Base-by-base conservation (phyloP, 2,329 filamentous ascomycete species). In the Fusarium sp. region DNA sequence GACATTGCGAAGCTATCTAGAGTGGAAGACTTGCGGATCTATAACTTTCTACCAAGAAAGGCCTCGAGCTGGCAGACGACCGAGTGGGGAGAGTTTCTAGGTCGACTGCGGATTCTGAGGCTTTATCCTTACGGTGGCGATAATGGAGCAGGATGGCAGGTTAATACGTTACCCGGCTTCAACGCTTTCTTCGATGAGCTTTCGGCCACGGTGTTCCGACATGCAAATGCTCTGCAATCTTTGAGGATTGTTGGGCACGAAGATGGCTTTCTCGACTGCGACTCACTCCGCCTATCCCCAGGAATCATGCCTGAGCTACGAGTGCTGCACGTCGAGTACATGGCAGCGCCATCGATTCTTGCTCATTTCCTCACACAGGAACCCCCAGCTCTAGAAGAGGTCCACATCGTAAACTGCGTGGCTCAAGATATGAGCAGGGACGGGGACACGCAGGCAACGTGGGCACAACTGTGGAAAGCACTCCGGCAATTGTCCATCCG, bases 131-230 rank as follows among this genome's bases (percentile, higher is more conserved):
- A 60, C 3, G 64, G 65, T 1, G 53, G 10, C 1, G 6, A 59
- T 0, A 31, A 44, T 6, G 24, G 26, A 1, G 48, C 43, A 31
- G 52, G 28, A 7, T 40, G 38, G n/a, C 22, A 44, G 2, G 45
- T 20, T 5, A 53, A 48, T 3, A 60, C 42, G 6, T 14, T 68
- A 13, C 24, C 33, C 1, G 64, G 65, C 1, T 68, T 55, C 7
- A 26, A 52, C 15, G 20, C 9, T 5, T 68, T 68, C 18, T 68
- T 68, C 22, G 26, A 42, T 1, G 40, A 64, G 3, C 1, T 68
- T 4, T 22, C 49, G 3, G 2, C 4, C 0, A 13, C 7, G 2
- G 2, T 65, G 10, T 20, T 68, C 0, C 11, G 2, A 1, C 50
- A 55, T 7, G 14, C 45, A 0, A 44, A 11, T 2, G 18, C 8